Conservation (phyloP, 2,329 filamentous ascomycete species). For the Didymella segeticola region DNA sequence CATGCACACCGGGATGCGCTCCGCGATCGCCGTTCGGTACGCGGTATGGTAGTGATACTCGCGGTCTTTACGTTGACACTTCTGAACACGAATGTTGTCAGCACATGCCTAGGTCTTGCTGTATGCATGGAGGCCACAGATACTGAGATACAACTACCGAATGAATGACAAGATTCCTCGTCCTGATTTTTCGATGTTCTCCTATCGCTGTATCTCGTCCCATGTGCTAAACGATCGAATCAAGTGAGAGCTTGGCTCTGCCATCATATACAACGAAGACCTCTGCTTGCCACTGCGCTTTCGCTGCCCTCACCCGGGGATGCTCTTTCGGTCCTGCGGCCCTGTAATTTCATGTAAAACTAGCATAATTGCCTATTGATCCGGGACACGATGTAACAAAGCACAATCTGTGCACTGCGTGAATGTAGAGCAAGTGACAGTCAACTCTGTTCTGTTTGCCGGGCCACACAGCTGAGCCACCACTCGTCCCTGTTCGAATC, state of each 20-base stretch:
- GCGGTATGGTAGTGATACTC: neutral
- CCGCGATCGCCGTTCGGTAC: neutral
- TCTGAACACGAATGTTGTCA: neutral
- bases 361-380: neutral
- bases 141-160: neutral
- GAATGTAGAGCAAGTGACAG: too few relatives aligned
- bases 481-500: neutral
- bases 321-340: too few relatives aligned
- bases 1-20: neutral
- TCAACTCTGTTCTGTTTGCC: neutral
- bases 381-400: neutral
- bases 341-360: too few relatives aligned
- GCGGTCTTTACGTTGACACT: neutral
- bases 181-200: neutral
- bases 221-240: too few relatives aligned
- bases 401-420: neutral
- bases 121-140: neutral
- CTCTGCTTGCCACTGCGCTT: too few relatives aligned
- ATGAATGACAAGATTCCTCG: too few relatives aligned
- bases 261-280: too few relatives aligned
- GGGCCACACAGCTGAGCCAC: neutral
- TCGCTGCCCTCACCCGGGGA: too few relatives aligned
- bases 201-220: neutral
- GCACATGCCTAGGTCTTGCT: neutral
- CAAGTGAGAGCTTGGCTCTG: too few relatives aligned